Evolutionary conservation across 2,329 filamentous ascomycete genomes (phyloP).

Genomic region (Colletotrichum cordylinicola): DNA sequence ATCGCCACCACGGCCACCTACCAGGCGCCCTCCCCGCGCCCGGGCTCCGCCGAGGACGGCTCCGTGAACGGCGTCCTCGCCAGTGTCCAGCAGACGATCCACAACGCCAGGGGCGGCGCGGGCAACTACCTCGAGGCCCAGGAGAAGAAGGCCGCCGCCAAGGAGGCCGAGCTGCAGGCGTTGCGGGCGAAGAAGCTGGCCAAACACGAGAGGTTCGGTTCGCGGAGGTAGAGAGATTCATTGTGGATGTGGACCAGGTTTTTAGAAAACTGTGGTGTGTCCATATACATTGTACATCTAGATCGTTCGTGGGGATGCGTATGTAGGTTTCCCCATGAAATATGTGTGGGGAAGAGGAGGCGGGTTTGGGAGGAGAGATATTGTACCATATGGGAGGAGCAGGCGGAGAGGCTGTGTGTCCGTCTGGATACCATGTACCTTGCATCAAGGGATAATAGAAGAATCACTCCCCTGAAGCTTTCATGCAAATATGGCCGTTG

Average conservation of each 20-base stretch:
- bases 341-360: conserved; percentile 23
- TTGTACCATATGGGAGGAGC: conserved; percentile 6
- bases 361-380: background rate
- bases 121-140: conserved; percentile 35
- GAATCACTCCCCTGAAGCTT: background rate
- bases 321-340: background rate
- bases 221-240: conserved; percentile 34
- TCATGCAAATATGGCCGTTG: background rate
- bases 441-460: background rate
- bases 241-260: conserved; percentile 11
- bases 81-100: conserved; percentile 43
- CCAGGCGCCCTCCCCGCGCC: conserved; percentile 27
- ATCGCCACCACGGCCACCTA: conserved; percentile 27
- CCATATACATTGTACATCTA: conserved; percentile 13
- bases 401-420: background rate
- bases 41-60: conserved; percentile 25
- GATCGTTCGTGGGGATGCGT: background rate
- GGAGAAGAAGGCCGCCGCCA: conserved; percentile 29
- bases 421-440: background rate
- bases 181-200: conserved; percentile 30
- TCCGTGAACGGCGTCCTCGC: conserved; percentile 37
- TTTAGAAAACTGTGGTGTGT: conserved; percentile 28
- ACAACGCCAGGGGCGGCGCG: conserved; percentile 34
- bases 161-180: conserved; percentile 37
- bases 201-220: conserved; percentile 38